A percentile compares a stretch with the other conserved stretches of the same genome.
These are phyloP conservation scores for Salix suchowensis DNA, from an alignment of 345 rosid genomes.

Conservation along the genomic window DNA sequence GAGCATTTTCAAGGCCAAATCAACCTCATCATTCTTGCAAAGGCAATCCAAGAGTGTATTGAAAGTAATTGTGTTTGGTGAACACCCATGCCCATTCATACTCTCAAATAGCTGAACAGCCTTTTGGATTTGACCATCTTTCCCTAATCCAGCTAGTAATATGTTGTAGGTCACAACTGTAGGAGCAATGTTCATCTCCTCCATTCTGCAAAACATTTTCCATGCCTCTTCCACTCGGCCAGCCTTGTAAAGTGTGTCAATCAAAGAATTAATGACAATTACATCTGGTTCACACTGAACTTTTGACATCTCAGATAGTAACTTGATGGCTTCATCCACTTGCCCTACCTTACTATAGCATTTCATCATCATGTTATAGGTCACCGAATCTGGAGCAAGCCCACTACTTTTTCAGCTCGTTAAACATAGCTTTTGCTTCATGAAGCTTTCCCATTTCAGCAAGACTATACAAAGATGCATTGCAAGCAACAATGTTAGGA, in stretches of 20 bases:
- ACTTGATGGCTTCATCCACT: slow-evolving; percentile 69
- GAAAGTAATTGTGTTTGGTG: slow-evolving; percentile 72
- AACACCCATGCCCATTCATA: slow-evolving; percentile 55
- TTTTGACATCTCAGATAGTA: slow-evolving; percentile 71
- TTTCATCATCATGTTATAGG: slow-evolving; percentile 97
- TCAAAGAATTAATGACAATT: slow-evolving; percentile 71
- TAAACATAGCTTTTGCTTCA: slow-evolving; percentile 72
- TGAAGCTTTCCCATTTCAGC: slow-evolving; percentile 58
- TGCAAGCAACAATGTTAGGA: slow-evolving; percentile 80
- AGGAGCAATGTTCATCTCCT: slow-evolving; percentile 69
- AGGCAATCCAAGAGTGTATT: slow-evolving; percentile 87
- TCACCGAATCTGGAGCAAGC: slow-evolving; percentile 68
- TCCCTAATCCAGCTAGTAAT: slow-evolving; percentile 70
- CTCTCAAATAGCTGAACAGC: slow-evolving; percentile 54
- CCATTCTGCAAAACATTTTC: slow-evolving; percentile 65
- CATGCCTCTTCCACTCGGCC: slow-evolving; percentile 72
- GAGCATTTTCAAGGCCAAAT: slow-evolving; percentile 62
- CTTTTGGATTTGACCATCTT: slow-evolving; percentile 57
- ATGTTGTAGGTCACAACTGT: slow-evolving; percentile 85
- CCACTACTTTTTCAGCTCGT: slow-evolving; percentile 57
- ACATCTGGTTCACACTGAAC: slow-evolving; percentile 70
- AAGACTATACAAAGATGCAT: slow-evolving; percentile 78
- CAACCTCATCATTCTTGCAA: slow-evolving; percentile 79
- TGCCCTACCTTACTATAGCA: slow-evolving; percentile 72
- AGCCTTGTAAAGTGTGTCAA: slow-evolving; percentile 71